Conservation (phyloP, 2,329 filamentous ascomycete genomes). For the Fusarium nelsonii region DNA sequence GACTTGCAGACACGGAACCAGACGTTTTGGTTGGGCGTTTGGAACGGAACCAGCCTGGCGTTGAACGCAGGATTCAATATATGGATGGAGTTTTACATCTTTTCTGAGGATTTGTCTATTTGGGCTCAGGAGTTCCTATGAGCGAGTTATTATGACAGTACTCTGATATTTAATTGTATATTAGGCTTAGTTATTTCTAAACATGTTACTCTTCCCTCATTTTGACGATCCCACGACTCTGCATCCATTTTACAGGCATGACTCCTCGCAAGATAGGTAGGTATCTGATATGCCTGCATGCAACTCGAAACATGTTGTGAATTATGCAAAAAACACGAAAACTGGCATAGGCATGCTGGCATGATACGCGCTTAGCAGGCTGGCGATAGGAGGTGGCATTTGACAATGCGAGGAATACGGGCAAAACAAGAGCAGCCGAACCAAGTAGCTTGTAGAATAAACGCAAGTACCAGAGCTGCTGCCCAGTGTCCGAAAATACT, state of each 20-base stretch:
- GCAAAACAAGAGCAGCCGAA: constrained; percentile 22
- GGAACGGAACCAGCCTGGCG: constrained; percentile 22
- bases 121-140: constrained; percentile 2
- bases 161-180: constrained; percentile 26
- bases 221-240: not conserved
- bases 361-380: not conserved
- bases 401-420: constrained; percentile 39
- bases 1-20: not conserved
- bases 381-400: not conserved
- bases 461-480: not conserved
- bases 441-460: constrained; percentile 5
- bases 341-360: not conserved
- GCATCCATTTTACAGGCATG: not conserved
- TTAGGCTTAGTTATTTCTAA: constrained; percentile 11
- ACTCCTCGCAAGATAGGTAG: not conserved
- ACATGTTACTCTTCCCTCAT: constrained; percentile 12
- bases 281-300: not conserved
- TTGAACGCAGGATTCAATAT: constrained; percentile 32
- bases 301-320: not conserved
- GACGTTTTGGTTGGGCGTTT: constrained; percentile 29
- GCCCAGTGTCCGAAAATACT: not conserved
- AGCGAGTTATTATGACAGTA: constrained; percentile 15
- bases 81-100: constrained; percentile 30
- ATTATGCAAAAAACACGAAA: not conserved
- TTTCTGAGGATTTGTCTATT: constrained; percentile 13